These are phyloP conservation scores for Termitomyces eurrhizus DNA, from an alignment of 768 basidiomycete genomes.

Conservation along the genomic window DNA sequence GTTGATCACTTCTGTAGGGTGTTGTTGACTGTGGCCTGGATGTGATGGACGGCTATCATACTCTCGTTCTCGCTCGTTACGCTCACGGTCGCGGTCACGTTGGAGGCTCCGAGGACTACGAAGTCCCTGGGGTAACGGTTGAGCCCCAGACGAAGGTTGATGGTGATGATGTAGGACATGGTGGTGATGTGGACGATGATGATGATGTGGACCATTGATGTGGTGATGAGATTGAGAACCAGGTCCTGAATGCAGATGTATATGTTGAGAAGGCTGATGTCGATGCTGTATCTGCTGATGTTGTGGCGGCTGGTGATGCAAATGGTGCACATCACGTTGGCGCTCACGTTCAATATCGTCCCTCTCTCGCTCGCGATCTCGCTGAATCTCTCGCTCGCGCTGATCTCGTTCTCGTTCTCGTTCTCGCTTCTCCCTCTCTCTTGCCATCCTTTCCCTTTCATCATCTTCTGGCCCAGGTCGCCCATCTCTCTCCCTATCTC, in stretches of 20 bases:
- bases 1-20: conserved; percentile 51
- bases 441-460: conserved; percentile 23
- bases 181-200: conserved; percentile 47
- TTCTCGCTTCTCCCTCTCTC: conserved; percentile 28
- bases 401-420: conserved; percentile 17
- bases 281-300: conserved; percentile 28
- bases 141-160: conserved; percentile 15
- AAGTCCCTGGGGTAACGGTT: conserved; percentile 21
- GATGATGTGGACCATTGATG: conserved; percentile 39
- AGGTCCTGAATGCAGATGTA: conserved; percentile 27
- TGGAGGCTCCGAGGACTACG: conserved; percentile 20
- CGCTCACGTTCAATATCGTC: conserved; percentile 17
- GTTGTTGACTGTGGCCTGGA: conserved; percentile 30
- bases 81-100: conserved; percentile 22
- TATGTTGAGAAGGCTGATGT: conserved; percentile 27
- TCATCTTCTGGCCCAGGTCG: conserved; percentile 18
- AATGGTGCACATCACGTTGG: conserved; percentile 28
- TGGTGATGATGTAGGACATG: conserved; percentile 44
- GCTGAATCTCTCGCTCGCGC: conserved; percentile 22
- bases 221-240: conserved; percentile 29
- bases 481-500: conserved; percentile 14
- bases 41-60: conserved; percentile 31
- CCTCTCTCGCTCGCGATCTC: conserved; percentile 21
- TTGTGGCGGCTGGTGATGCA: conserved; percentile 34
- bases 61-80: conserved; percentile 25